Evolutionary conservation across 106 monocot species (phyloP).

Genomic region (Phalaenopsis equestris): DNA sequence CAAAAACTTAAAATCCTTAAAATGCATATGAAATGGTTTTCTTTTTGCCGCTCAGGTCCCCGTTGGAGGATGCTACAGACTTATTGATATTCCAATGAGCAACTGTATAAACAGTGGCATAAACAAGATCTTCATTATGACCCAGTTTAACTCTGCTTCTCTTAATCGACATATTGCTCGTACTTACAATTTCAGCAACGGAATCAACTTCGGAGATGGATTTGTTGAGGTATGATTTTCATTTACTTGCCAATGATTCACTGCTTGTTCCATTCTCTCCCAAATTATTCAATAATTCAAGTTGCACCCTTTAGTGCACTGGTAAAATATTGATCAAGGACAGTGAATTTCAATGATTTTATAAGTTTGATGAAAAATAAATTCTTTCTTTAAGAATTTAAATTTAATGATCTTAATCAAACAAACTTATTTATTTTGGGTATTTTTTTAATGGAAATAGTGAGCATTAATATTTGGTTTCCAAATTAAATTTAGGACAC

Average conservation of each 20-base stretch:
- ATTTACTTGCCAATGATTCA: background rate
- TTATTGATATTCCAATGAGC: slow-evolving; percentile 88
- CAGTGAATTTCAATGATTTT: background rate
- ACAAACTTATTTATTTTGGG: background rate
- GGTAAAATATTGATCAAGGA: background rate
- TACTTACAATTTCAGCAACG: slow-evolving; percentile 69
- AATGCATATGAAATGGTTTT: background rate
- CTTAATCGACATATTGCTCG: slow-evolving; percentile 77
- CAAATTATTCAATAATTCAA: background rate
- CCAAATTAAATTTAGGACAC: background rate
- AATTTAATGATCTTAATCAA: background rate
- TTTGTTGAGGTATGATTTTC: slow-evolving; percentile 64
- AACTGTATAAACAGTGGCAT: slow-evolving; percentile 95
- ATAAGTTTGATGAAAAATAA: background rate
- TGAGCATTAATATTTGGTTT: background rate
- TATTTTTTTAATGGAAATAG: background rate
- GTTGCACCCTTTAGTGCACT: background rate
- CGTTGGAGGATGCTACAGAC: slow-evolving; percentile 75
- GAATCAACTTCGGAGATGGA: slow-evolving; percentile 67
- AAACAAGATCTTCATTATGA: slow-evolving; percentile 86
- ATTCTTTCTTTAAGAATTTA: no score
- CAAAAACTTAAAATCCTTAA: background rate
- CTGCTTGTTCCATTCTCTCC: background rate
- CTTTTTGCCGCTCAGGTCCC: slow-evolving; percentile 49
- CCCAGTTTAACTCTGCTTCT: slow-evolving; percentile 85